Evolutionary conservation across 1,139 yeast species (phyloP), one percentile per base, ranked within the genome.

Genomic region (Zygosaccharomyces pseudobailii): DNA sequence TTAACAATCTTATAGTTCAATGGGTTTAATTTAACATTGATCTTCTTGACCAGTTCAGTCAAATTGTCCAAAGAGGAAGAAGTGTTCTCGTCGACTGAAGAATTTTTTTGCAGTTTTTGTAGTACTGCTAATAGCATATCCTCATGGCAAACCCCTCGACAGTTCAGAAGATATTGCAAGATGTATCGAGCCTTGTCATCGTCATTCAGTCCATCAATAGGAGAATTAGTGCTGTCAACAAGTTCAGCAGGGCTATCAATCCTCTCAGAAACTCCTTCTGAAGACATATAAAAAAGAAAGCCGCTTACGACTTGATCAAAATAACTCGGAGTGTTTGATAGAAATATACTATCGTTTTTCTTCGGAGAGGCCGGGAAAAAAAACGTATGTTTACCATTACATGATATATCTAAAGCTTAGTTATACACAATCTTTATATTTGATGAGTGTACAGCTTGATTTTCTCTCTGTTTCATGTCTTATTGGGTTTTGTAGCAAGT

Each of bases 61-160:
- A 62, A 40, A 9, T 37, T 36, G 17, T 46, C 41, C 3, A 48
- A 31, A 49, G 49, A 46, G 9, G 25, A 22, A 3, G 34, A n/a
- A 10, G 25, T 7, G 8, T 45, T 48, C 10, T 42, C 51, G 6
- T 24, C 25, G 10, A 31, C 38, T 7, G 22, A 40, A 6, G 40
- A 23, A 22, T 54, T 53, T 28, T 44, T 38, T 13, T 46, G 48
- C 27, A 62, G 42, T 20, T 45, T 46, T 40, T 52, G 46, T 33
- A 61, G 43, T 6, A 55, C 63, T n/a, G 51, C 25, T 40, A 59
- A 34, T 17, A 63, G 52, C 17, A 42, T 46, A 30, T 52, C 52
- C 40, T 61, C 66, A 41, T 59, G 61, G 34, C 65, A 57, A 2
- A 62, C 50, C 5, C 66, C 64, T 22, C 63, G 48, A 21, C 54